Conservation (phyloP, 2,329 filamentous ascomycete genomes). For the Cordyceps fumosorosea region DNA sequence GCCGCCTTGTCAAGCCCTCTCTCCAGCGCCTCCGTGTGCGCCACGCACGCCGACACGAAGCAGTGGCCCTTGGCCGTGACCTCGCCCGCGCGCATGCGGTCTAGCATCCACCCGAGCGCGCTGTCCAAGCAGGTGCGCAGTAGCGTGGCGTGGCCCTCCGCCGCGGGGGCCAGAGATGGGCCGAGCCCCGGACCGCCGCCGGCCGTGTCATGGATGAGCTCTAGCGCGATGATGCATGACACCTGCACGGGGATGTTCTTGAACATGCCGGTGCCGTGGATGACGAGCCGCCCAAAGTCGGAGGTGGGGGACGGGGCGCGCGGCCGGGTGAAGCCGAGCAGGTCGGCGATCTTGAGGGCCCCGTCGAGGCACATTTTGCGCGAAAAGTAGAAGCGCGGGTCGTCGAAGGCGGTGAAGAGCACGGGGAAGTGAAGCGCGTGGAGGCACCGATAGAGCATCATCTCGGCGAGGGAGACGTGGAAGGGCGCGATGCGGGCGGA, state of each 20-base stretch:
- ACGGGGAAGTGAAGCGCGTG: slow-evolving; percentile 49
- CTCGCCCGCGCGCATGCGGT: slow-evolving; percentile 34
- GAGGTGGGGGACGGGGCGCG: slow-evolving; percentile 11
- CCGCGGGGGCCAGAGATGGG: slow-evolving; percentile 23
- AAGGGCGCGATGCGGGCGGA: slow-evolving; percentile 27
- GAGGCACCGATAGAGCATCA: slow-evolving; percentile 40
- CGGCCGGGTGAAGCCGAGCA: slow-evolving; percentile 24
- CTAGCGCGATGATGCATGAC: slow-evolving; percentile 36
- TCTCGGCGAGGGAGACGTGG: slow-evolving; percentile 36
- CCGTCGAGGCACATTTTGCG: slow-evolving; percentile 43
- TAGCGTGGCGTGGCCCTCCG: slow-evolving; percentile 22
- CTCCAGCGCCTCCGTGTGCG: slow-evolving; percentile 30
- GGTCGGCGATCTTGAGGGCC: slow-evolving; percentile 29
- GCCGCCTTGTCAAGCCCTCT: slow-evolving; percentile 23
- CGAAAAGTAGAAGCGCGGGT: slow-evolving; percentile 47
- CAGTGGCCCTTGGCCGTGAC: slow-evolving; percentile 37
- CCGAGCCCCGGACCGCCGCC: slow-evolving; percentile 34
- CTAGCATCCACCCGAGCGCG: slow-evolving; percentile 25
- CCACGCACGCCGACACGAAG: slow-evolving; percentile 25
- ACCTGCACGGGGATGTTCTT: slow-evolving; percentile 34
- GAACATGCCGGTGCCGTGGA: slow-evolving; percentile 36
- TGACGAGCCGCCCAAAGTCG: slow-evolving; percentile 32
- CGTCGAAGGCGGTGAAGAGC: slow-evolving; percentile 35
- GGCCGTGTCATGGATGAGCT: slow-evolving; percentile 39
- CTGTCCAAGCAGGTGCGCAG: slow-evolving; percentile 25